Evolutionary conservation across 768 basidiomycete genomes (phyloP), one percentile per base, ranked within the genome.

Genomic region (Leccinum arenicola): DNA sequence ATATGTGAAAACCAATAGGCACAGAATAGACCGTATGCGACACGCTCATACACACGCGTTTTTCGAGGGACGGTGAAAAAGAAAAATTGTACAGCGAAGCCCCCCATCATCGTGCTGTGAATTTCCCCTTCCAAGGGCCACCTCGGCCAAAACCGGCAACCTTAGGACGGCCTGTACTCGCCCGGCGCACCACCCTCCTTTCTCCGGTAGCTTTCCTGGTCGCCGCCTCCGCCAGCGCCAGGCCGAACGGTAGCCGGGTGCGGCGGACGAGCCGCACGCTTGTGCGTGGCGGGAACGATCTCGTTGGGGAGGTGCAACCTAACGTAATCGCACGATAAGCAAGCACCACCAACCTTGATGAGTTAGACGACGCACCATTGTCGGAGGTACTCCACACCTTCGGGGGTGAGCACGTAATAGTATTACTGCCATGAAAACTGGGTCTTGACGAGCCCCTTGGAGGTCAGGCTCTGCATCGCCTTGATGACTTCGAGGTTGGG

Each of bases 391-490:
- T 96, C 93, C 64, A 98, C 88, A 71, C 96, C 97, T 76, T 98
- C 86, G 54, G 93, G 88, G 68, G 95, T 99, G 71, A 98, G 83
- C 71, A 86, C 84, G 80, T 98, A 99, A 81, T 98, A 99, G 80
- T 97, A 99, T 83, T 87, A 97, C 73, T 98, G 95, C 97, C 96
- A 99, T 52, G 91, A 94, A 84, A 98, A 98, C 74, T 94, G 95
- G 67, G 97, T 98, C 86, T 97, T 98, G 80, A 98, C 94, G 76
- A 81, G 87, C 58, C 96, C 95, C 73, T 77, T 82, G 47, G 84
- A 86, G 64, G 82, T 87, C 66, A 87, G 75, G 75, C 25, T 27
- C 25, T 27, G 25, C 6, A 27, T 7, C 25, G 1, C 25, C 76
- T 87, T 87, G 76, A 87, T 86, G 62, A 86, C 86, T 64, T 27